Evolutionary conservation across 1,284 basidiomycete species (phyloP).

Genomic region (Sanghuangporus sanghuang): DNA sequence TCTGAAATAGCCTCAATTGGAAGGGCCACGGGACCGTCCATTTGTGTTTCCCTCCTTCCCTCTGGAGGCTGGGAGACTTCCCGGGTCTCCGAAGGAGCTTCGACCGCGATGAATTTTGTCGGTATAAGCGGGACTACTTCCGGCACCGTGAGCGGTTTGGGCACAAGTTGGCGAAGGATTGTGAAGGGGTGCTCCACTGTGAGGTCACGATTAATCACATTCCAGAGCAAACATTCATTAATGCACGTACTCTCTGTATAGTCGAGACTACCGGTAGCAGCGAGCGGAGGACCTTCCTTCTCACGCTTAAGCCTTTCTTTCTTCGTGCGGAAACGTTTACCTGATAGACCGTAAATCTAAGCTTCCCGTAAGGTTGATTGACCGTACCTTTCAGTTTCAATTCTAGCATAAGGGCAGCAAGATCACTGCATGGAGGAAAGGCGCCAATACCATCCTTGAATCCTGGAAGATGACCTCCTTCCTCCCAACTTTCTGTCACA

Average conservation of each 20-base stretch:
- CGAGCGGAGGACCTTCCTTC: constrained; percentile 61
- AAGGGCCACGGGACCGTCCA: constrained; percentile 3
- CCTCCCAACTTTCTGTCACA: constrained; percentile 47
- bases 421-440: constrained; percentile 64
- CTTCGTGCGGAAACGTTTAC: constrained; percentile 72
- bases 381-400: constrained; percentile 64
- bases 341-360: constrained; percentile 30
- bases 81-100: neutral
- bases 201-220: constrained; percentile 17
- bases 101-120: constrained; percentile 26
- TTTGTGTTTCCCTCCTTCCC: constrained; percentile 14
- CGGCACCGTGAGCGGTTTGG: constrained; percentile 49
- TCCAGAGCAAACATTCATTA: constrained; percentile 12
- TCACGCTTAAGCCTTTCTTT: constrained; percentile 71
- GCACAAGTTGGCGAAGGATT: constrained; percentile 54
- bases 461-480: constrained; percentile 67
- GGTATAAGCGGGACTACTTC: constrained; percentile 53
- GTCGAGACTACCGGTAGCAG: constrained; percentile 67
- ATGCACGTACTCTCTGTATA: constrained; percentile 56
- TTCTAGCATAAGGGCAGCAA: constrained; percentile 61
- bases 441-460: constrained; percentile 65
- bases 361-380: neutral
- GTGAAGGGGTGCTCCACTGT: constrained; percentile 76
- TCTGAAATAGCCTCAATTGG: neutral
- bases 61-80: constrained; percentile 9